Base-by-base conservation (phyloP, 2,329 filamentous ascomycete species). In the Cladobotryum mycophilum region DNA sequence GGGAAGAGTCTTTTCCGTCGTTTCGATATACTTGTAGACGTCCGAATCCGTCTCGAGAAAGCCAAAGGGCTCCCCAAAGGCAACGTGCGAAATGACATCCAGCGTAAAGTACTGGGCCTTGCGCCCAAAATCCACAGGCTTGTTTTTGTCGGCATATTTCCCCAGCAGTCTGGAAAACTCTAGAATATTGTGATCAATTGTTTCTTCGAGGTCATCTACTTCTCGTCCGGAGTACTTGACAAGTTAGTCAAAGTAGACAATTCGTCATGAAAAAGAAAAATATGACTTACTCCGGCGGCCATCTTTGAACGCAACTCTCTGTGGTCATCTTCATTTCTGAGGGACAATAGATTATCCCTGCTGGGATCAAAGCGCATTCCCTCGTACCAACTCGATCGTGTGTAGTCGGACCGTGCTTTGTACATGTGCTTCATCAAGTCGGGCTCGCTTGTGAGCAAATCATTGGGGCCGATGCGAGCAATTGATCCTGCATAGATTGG, bases 91-190 rank as follows among this genome's bases (percentile, higher is more conserved):
- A 55, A 83, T 79, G 37, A 80, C 72, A 52, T 82, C 80, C 4
- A 82, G 64, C 0, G 77, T 78, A 49, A 81, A 75, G 64, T 70
- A 80, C 40, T 78, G 75, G 3, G 71, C 68, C 53, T 77, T 76
- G 69, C 72, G 47, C 76, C 51, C 55, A 30, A 60, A 45, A 47
- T 60, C 57, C 7, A 60, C 46, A 4, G 53, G 43, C 18, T 25
- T 46, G 14, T 49, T 47, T 7, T 18, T 33, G 4, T 50, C 25
- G 11, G 54, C 48, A 34, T 60, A 60, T 18, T 35, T 46, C 5
- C 54, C 48, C 11, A 60, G 20, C 3, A 60, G 48, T 3, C 22
- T 3, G 4, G 57, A 37, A 12, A 60, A 49, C 9, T 49, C 49
- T 4, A 49, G 9, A 18, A 60, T 33, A 34, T 54, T 54, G 1